Base-by-base conservation (phyloP, 495 filamentous ascomycete genomes). In the Aspergillus mulundensis region DNA sequence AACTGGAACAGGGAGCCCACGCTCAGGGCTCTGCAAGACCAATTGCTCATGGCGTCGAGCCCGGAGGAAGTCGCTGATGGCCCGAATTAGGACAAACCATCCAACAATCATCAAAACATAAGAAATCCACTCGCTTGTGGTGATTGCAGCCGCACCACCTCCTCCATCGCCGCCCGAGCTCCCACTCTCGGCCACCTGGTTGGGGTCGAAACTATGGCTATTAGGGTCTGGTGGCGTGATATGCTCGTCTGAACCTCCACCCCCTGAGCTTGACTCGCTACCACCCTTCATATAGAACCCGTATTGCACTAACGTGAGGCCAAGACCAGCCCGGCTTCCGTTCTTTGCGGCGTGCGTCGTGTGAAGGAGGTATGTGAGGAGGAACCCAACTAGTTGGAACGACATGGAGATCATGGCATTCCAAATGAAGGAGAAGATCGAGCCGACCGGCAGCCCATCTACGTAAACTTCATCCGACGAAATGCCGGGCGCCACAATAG, bases 381-480 rank as follows among this genome's bases (percentile, higher is more conserved):
- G 84, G 79, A 98, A 98, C 42, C 95, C 94, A 69, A 96, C 89
- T 54, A 97, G 80, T 64, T 94, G 89, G 79, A 98, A 97, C n/a
- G 90, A 94, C 87, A 95, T 90, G 47, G 89, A 93, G 61, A 98
- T 97, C 87, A 97, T 93, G 68, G 84, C 92, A 71, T 98, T 98
- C 95, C 95, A 98, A 56, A 96, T 76, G 65, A 98, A 98, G 52
- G 85, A 87, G 77, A 97, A 97, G 61, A 97, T 74, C 32, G 91
- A 95, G 65, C 94, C 94, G 58, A 98, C 95, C 3, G 95, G 91
- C 61, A 98, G 81, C 61, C 94, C 95, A 67, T 98, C 93, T 40
- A 97, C 87, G 68, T 90, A 98, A 46, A 98, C 94, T 70, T 97
- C 94, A 64, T 97, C 91, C 28, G 81, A 80, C 2, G 86, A 87